These are phyloP conservation scores for Parsonsia alboflavescens DNA, from an alignment of 257 asterid species.

Conservation along the genomic window DNA sequence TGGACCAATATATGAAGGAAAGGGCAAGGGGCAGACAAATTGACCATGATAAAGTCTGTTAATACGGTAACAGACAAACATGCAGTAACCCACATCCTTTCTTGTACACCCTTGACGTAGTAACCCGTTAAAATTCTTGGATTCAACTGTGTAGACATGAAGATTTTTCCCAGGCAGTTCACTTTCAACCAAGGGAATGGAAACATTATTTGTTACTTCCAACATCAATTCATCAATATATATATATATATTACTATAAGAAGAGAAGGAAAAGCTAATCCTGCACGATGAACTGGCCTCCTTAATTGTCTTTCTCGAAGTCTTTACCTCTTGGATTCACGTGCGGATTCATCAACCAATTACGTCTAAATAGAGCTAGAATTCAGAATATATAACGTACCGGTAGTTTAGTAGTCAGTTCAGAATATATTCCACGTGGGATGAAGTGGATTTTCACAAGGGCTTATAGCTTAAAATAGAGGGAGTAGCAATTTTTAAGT, in stretches of 20 bases:
- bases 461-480: no score
- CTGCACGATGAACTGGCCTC: constrained; percentile 1
- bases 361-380: no score
- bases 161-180: neutral
- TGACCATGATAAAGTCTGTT: neutral
- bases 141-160: neutral
- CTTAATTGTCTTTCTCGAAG: neutral
- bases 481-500: no score
- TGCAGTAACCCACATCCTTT: neutral
- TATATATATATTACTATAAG: no score
- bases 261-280: neutral
- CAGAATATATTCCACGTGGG: no score
- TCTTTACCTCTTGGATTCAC: neutral
- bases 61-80: neutral
- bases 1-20: neutral
- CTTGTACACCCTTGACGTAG: neutral
- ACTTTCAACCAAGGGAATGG: neutral
- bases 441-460: no score
- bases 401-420: no score
- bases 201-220: neutral
- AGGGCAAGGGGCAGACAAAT: neutral
- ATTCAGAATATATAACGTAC: no score
- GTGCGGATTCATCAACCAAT: neutral
- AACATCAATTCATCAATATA: neutral
- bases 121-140: neutral